phyloP scores from a whole-genome alignment of 2,329 filamentous ascomycete genomes.

The Elsinoe fawcettii region DNA sequence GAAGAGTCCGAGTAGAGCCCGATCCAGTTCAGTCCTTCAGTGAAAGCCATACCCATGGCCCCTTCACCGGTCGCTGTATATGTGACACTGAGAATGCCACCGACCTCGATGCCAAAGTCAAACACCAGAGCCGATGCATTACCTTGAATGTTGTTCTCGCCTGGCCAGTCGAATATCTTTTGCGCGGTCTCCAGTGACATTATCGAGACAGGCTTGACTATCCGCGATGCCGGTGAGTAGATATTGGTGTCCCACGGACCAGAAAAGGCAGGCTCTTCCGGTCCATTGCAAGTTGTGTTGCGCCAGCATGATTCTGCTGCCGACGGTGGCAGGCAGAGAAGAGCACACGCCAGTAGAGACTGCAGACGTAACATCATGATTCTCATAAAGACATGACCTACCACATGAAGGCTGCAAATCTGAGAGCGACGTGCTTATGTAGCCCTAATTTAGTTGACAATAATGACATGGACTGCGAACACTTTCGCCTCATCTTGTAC shows the following conservation, averaged over 20 bases:
- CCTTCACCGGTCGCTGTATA: slow-evolving; percentile 38
- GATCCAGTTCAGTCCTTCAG: slow-evolving; percentile 37
- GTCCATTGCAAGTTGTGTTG: slow-evolving; percentile 46
- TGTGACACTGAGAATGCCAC: slow-evolving; percentile 47
- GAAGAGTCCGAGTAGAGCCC: slow-evolving; percentile 39
- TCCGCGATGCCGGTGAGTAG: slow-evolving; percentile 47
- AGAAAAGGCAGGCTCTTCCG: slow-evolving; percentile 44
- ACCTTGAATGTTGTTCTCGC: slow-evolving; percentile 29
- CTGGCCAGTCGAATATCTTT: slow-evolving; percentile 28
- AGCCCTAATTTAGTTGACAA: neutral
- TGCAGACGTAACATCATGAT: neutral
- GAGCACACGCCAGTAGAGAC: neutral
- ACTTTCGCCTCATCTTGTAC: slow-evolving; percentile 2
- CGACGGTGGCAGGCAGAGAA: neutral
- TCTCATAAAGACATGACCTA: neutral
- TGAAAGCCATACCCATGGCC: slow-evolving; percentile 34
- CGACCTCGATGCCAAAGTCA: slow-evolving; percentile 53
- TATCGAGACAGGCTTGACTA: slow-evolving; percentile 40
- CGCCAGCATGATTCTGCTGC: slow-evolving; percentile 44
- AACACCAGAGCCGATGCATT: slow-evolving; percentile 50
- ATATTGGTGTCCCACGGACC: slow-evolving; percentile 53
- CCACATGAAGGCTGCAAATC: neutral
- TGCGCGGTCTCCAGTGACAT: slow-evolving; percentile 32
- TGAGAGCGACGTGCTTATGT: neutral
- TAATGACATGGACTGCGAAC: neutral